Evolutionary conservation across 148 eudicot species (phyloP).

Genomic region (Persicaria tinctoria): DNA sequence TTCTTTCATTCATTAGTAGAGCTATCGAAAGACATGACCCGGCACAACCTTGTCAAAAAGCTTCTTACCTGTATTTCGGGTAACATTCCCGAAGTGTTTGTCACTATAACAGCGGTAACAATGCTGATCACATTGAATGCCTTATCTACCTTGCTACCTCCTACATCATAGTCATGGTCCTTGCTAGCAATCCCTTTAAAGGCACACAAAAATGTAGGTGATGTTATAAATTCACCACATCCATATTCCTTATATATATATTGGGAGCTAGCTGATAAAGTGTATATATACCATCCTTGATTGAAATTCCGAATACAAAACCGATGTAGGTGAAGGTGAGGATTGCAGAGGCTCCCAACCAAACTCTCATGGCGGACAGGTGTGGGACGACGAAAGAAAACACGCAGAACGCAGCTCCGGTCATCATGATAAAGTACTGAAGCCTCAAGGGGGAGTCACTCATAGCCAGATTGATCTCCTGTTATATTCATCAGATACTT

Average conservation of each 20-base stretch:
- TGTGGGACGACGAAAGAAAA: slow-evolving; percentile 47
- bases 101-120: slow-evolving; percentile 40
- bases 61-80: slow-evolving; percentile 47
- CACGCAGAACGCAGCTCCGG: slow-evolving; percentile 40
- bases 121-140: slow-evolving; percentile 44
- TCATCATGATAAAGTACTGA: slow-evolving; percentile 45
- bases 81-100: slow-evolving; percentile 49
- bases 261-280: not conserved
- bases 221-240: no score
- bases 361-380: slow-evolving; percentile 51
- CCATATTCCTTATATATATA: not conserved
- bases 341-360: slow-evolving; percentile 37
- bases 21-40: not conserved
- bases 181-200: slow-evolving; percentile 29
- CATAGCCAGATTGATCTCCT: slow-evolving; percentile 46
- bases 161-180: slow-evolving; percentile 33
- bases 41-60: no score
- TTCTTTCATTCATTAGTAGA: not conserved
- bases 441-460: slow-evolving; percentile 45
- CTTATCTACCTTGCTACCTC: slow-evolving; percentile 32
- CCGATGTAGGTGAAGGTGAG: slow-evolving; percentile 41
- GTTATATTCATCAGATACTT: not conserved
- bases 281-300: slow-evolving; percentile 27
- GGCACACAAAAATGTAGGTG: not conserved
- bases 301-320: slow-evolving; percentile 26